Base-by-base conservation (phyloP, 805 yeast genomes). In the Starmerella sirachaensis region DNA sequence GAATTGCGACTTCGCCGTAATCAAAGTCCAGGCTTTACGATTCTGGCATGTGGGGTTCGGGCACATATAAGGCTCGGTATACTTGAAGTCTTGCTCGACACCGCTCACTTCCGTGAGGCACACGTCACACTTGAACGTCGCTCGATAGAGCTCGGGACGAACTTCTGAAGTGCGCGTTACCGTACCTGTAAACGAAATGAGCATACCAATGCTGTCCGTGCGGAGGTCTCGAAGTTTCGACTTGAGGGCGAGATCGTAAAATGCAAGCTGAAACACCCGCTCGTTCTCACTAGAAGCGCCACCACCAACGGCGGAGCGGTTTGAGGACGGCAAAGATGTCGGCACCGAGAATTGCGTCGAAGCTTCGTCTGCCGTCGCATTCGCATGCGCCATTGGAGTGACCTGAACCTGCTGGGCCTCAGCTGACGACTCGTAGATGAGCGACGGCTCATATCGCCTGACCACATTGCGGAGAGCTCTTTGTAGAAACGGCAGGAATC, bases 151-250 rank as follows among this genome's bases (percentile, higher is more conserved):
- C 59, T 91, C 98, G 0, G 98, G 98, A 41, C 97, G 73, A 10
- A 91, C 96, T 61, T 91, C 97, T 17, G 93, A 78, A 0, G 97
- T 84, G 57, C 97, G 73, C 0, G 97, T 88, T 4, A 91, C 94
- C 0, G 98, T 91, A 39, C 97, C 98, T 7, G 88, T 76, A 23
- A 88, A 80, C 8, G 88, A 67, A 63, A 84, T 68, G 43, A 88
- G 67, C 8, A 80, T 68, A 12, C 97, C 98, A 41, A 91, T 78
- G 47, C 78, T 78, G 49, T 82, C 93, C 1, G 96, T 81, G 53
- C 91, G 71, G 41, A 91, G 69, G 54, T 88, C 97, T 55, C 98
- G 74, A 50, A 91, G 79, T 57, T 94, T 72, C 52, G 82, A 74
- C 13, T 79, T 69, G 0, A 82, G 63, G 1, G 96, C 94, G 40